A percentile compares a stretch with the other conserved stretches of the same genome.
Evolutionary conservation across 1,284 basidiomycete species (phyloP).

Genomic region (Porodaedalea pini): DNA sequence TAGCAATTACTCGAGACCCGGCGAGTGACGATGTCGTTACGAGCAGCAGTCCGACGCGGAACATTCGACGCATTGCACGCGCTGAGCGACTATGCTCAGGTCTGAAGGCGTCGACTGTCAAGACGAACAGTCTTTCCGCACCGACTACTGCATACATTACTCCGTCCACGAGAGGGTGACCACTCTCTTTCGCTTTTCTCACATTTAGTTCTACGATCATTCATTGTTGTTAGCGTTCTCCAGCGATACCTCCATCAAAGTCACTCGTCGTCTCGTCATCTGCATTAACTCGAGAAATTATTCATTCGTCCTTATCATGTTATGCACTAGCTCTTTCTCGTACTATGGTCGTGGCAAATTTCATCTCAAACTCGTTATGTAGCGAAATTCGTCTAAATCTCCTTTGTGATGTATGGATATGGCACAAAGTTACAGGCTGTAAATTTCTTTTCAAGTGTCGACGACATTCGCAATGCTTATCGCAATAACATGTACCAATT

Average conservation of each 20-base stretch:
- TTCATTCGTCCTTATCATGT: background rate
- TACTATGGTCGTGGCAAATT: too few species aligned
- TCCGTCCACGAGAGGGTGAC: background rate
- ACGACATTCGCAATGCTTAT: too few species aligned
- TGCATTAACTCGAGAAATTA: too few species aligned
- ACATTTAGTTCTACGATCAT: background rate
- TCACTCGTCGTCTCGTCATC: too few species aligned
- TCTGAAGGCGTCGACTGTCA: background rate
- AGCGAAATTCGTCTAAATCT: background rate
- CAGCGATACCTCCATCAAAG: too few species aligned
- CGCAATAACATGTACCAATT: too few species aligned
- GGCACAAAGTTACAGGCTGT: too few species aligned
- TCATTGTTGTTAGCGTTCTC: too few species aligned
- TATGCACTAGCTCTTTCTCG: too few species aligned
- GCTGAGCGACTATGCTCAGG: background rate
- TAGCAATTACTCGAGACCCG: constrained; percentile 1
- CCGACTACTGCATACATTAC: background rate
- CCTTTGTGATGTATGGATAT: background rate
- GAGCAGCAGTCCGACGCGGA: constrained; percentile 13
- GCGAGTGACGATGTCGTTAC: constrained; percentile 12
- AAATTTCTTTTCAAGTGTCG: too few species aligned
- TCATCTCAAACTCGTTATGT: background rate
- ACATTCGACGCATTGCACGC: constrained; percentile 4
- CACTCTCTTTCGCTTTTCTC: background rate
- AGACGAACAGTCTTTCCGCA: background rate